These are phyloP conservation scores for Geotrichum citri-aurantii DNA, from an alignment of 1,139 yeast species.

Conservation along the genomic window DNA sequence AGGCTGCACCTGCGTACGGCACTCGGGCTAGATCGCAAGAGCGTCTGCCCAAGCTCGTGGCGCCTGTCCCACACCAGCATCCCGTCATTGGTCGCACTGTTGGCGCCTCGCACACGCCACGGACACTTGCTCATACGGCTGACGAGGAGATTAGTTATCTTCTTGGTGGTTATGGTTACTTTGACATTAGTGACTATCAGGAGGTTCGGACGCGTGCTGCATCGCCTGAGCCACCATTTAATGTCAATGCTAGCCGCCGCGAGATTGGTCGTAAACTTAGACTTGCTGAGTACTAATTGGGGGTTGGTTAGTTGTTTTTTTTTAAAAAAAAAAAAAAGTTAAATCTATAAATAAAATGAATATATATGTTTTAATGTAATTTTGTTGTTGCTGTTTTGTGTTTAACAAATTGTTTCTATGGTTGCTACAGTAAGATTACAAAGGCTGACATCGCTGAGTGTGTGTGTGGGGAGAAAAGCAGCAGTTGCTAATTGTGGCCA, in stretches of 20 bases:
- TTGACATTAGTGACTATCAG: conserved; percentile 62
- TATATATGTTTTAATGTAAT: no score
- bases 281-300: conserved; percentile 67
- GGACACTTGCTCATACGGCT: conserved; percentile 22
- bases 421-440: no score
- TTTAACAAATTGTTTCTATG: no score
- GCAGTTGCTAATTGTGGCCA: no score
- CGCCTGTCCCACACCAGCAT: conserved; percentile 10
- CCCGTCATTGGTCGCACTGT: conserved; percentile 23
- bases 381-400: no score
- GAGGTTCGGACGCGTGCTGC: conserved; percentile 62
- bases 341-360: no score
- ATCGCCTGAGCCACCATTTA: conserved; percentile 51
- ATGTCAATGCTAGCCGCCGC: conserved; percentile 29
- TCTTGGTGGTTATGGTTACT: conserved; percentile 76
- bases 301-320: conserved; percentile 5
- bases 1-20: conserved; percentile 19
- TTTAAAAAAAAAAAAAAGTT: no score
- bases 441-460: no score
- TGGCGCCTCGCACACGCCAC: conserved; percentile 26
- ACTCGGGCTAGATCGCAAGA: conserved; percentile 28
- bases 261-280: conserved; percentile 71
- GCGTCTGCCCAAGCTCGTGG: conserved; percentile 19
- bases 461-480: no score
- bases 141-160: conserved; percentile 43